These are phyloP conservation scores for Porphyra umbilicalis DNA, from an alignment of 31 red algal genomes.

Conservation along the genomic window DNA sequence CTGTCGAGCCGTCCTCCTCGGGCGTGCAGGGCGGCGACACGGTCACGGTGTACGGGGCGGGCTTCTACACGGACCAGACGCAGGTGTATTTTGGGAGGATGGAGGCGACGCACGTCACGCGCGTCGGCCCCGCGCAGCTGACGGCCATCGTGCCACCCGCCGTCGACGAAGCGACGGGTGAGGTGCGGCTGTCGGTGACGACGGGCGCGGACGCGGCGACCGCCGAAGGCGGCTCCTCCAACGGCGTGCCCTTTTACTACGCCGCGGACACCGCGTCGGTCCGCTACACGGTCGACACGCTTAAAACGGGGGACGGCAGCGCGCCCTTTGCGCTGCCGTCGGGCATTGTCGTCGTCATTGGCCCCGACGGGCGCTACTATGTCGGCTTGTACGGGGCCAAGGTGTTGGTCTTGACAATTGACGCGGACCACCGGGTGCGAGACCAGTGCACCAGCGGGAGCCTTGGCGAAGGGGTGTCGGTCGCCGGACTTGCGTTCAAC, in stretches of 20 bases:
- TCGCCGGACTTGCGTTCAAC: constrained; percentile 30
- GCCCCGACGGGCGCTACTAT: constrained; percentile 40
- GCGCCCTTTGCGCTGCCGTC: constrained; percentile 16
- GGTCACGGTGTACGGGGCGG: constrained; percentile 34
- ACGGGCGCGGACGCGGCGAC: constrained; percentile 14
- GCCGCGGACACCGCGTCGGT: constrained; percentile 15
- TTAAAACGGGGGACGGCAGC: constrained; percentile 34
- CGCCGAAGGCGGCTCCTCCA: constrained; percentile 17
- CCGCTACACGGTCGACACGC: constrained; percentile 15
- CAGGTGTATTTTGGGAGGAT: constrained; percentile 19
- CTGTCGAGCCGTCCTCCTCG: constrained; percentile 15
- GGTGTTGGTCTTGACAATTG: constrained; percentile 22
- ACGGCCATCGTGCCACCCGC: constrained; percentile 24
- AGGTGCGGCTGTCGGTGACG: neutral
- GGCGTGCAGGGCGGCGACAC: constrained; percentile 18
- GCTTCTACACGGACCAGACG: constrained; percentile 21
- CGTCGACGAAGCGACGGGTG: constrained; percentile 1
- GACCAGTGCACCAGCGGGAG: constrained; percentile 16
- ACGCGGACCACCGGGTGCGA: constrained; percentile 16
- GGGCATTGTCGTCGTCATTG: constrained; percentile 19
- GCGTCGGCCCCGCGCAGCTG: constrained; percentile 18
- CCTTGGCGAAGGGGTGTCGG: constrained; percentile 13
- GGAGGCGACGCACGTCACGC: constrained; percentile 18
- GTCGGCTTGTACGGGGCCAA: constrained; percentile 13
- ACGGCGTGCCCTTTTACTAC: constrained; percentile 33